Evolutionary conservation across 208 protist genomes (phyloP), one percentile per base, ranked within the genome.

Genomic region (Leishmania major): DNA sequence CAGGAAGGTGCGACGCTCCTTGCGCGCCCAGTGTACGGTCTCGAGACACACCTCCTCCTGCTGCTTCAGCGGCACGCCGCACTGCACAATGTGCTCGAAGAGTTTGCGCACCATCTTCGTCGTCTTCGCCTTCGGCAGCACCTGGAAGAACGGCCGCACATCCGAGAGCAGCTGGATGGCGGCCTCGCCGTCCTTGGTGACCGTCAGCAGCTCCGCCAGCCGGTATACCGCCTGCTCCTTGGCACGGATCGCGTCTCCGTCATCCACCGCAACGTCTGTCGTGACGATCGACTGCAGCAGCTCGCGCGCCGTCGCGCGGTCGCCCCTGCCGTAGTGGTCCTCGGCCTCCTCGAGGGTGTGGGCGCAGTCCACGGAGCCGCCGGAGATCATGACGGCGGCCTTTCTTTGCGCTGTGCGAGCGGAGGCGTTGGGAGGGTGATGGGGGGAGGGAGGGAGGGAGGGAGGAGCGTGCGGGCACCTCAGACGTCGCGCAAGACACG

Each of bases 1-100:
- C 62, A 99, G 90, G 83, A 99, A 99, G 8, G 93, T 99, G 67
- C 98, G 94, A 85, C 99, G 98, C 87, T 99, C 97, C 71, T 90
- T 77, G 47, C 91, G 94, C 25, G 98, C 92, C 99, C 99, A 99
- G 35, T 95, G 91, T 64, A 99, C 99, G 47, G 91, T 98, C 28
- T 99, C 97, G 59, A 93, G 77, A 87, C 97, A 99, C 7, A 99
- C 92, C 64, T 90, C 80, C 55, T 99, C 91, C 89, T 99, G 96
- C 55, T 93, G 49, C 64, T 89, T 73, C 22, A 96, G 77, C 35
- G 96, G 89, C 31, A 97, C 92, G 43, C 95, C 95, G 60, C 98
- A 92, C 76, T 78, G 89, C 49, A 93, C 87, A 66, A 98, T 93
- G 64, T 85, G 78, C 53, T 97, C 95, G 78, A 99, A 97, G 3